Conservation (phyloP, 371 early-diverging fungal genomes). For the Saksenaea oblongispora region DNA sequence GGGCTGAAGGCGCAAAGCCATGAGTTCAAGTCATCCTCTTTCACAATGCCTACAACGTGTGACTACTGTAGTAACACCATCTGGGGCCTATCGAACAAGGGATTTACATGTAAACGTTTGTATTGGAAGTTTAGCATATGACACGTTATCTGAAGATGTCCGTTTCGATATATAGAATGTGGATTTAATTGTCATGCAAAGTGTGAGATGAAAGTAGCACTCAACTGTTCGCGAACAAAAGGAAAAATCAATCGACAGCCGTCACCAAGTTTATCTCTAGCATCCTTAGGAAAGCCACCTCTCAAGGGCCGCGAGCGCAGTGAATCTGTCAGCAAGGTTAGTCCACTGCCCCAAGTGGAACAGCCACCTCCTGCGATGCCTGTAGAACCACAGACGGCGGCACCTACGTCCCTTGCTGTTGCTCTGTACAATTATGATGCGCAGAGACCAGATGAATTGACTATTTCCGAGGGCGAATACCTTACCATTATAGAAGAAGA, state of each 20-base stretch:
- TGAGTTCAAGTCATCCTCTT: constrained; percentile 72
- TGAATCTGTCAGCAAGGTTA: neutral
- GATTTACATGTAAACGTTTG: constrained; percentile 69
- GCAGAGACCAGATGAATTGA: constrained; percentile 75
- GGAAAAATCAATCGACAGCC: constrained; percentile 54
- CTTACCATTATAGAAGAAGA: constrained; percentile 60
- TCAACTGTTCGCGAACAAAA: constrained; percentile 67
- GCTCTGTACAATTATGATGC: constrained; percentile 77
- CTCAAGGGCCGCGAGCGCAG: constrained; percentile 1
- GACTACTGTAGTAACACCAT: constrained; percentile 75
- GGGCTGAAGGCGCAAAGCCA: constrained; percentile 58
- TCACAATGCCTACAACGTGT: constrained; percentile 82
- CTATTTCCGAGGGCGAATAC: constrained; percentile 66
- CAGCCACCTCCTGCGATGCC: neutral
- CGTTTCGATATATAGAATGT: constrained; percentile 58
- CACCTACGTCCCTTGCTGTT: constrained; percentile 9
- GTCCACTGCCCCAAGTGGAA: neutral
- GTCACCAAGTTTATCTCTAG: neutral
- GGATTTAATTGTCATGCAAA: constrained; percentile 84
- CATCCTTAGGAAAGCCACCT: neutral
- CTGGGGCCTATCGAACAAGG: constrained; percentile 80
- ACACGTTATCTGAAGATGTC: neutral
- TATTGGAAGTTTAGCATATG: neutral
- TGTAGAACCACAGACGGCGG: neutral
- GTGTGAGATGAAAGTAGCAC: constrained; percentile 86